phyloP scores from a whole-genome alignment of 2,329 filamentous ascomycete species.

The Alternaria atra region DNA sequence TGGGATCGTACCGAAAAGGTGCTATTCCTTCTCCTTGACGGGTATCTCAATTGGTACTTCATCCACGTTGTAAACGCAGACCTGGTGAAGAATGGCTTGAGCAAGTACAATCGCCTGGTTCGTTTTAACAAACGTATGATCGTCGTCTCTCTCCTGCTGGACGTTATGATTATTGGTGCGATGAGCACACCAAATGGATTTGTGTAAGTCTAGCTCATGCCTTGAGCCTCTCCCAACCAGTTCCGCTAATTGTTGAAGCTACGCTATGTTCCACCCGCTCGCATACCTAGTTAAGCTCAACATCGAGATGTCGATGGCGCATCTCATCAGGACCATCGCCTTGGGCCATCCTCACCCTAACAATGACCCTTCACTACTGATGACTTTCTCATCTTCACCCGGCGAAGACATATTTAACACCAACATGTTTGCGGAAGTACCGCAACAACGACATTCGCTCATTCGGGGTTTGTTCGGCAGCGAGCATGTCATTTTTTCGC shows the following conservation, averaged over 20 bases:
- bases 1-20: constrained; percentile 42
- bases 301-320: constrained; percentile 47
- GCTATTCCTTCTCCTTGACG: constrained; percentile 35
- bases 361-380: not conserved
- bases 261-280: constrained; percentile 59
- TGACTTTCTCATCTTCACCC: constrained; percentile 6
- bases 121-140: constrained; percentile 40
- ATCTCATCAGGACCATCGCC: constrained; percentile 51
- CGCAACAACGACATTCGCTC: constrained; percentile 12
- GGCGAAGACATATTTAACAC: not conserved
- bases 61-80: constrained; percentile 34
- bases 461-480: constrained; percentile 19
- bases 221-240: not conserved
- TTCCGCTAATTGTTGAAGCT: constrained; percentile 31
- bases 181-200: constrained; percentile 55
- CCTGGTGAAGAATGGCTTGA: constrained; percentile 37
- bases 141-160: constrained; percentile 36
- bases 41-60: constrained; percentile 38
- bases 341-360: constrained; percentile 14
- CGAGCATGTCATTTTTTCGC: not conserved
- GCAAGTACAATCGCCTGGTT: constrained; percentile 39
- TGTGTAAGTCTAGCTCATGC: constrained; percentile 39
- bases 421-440: constrained; percentile 10
- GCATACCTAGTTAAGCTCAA: constrained; percentile 59
- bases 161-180: constrained; percentile 52